Evolutionary conservation across 352 stramenopile genomes (phyloP), one percentile per base, ranked within the genome.

Genomic region (Pythium periplocum): DNA sequence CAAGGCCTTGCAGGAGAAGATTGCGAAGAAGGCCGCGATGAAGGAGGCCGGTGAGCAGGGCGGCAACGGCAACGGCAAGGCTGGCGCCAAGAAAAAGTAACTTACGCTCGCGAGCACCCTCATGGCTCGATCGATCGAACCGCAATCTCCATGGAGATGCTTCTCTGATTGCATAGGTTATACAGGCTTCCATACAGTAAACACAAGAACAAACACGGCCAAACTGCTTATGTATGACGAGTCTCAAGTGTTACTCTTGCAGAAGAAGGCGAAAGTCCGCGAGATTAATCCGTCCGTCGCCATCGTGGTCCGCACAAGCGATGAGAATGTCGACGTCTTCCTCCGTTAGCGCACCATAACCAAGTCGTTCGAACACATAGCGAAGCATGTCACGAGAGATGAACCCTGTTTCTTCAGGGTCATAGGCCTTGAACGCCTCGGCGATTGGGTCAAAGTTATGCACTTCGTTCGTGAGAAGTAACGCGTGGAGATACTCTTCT

Each of bases 361-460:
- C 83, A 40, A 95, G 60, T 1, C 68, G 61, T 55, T 94, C 75
- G 54, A 97, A 96, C 12, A 96, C 81, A 34, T 78, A 80, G 45
- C 69, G 73, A 33, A 96, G 65, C 68, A 96, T 90, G n/a, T 93
- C 69, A 17, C 64, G 69, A 8, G 75, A 82, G 57, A 86, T 82
- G 60, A 80, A 93, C 12, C 89, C 89, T 26, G 82, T 95, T 50
- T 87, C 83, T 4, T 95, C 78, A 3, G 86, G 86, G 60, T 97
- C 87, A 64, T 94, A 96, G 10, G 78, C 83, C 51, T 90, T 85
- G 67, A 96, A 96, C 4, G 89, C 89, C 51, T 96, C 89, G 31
- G 71, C 78, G 37, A 95, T 76, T 0, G 89, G 86, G 51, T 97
- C 89, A 47, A 96, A 97, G 61, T 95, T 86, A 52, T 86, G 85